A percentile compares a stretch with the other conserved stretches of the same genome.
Evolutionary conservation across 108 stramenopile species (phyloP).

Genomic region (Discostella stelligeroides): DNA sequence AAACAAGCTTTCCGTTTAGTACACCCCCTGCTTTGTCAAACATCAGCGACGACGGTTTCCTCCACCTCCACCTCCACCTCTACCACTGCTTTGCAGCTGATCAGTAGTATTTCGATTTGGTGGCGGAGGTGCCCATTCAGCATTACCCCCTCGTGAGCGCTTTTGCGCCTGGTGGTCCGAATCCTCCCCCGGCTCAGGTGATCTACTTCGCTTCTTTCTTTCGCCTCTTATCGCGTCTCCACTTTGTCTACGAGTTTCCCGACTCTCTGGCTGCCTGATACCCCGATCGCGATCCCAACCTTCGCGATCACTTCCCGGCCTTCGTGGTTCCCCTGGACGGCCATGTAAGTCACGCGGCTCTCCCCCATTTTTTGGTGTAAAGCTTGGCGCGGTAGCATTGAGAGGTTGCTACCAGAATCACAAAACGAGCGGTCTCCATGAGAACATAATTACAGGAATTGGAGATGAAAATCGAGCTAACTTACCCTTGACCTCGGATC

Average conservation of each 20-base stretch:
- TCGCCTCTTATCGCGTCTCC: constrained; percentile 8
- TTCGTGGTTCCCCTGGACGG: constrained; percentile 16
- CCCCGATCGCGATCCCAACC: constrained; percentile 24
- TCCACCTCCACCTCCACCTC: constrained; percentile 3
- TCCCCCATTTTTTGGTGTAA: constrained; percentile 31
- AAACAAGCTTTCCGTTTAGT: too few species aligned
- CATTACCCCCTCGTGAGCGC: constrained; percentile 15
- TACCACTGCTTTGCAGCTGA: constrained; percentile 10
- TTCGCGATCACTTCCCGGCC: constrained; percentile 25
- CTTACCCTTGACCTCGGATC: constrained; percentile 28
- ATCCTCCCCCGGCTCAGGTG: constrained; percentile 24
- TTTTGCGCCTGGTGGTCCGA: constrained; percentile 11
- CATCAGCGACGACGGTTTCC: too few species aligned
- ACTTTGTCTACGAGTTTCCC: constrained; percentile 15
- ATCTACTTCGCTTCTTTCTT: constrained; percentile 32
- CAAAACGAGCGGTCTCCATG: background rate
- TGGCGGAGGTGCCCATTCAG: constrained; percentile 23
- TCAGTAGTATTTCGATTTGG: background rate
- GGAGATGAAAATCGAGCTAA: background rate
- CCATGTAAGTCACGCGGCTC: constrained; percentile 13
- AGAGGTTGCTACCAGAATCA: constrained; percentile 8
- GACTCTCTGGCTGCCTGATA: constrained; percentile 14
- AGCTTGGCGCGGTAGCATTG: constrained; percentile 21
- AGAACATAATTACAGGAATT: constrained; percentile 2
- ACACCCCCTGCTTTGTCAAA: too few species aligned